Conservation (phyloP, 2,329 filamentous ascomycete genomes). For the Aureobasidium vineae region DNA sequence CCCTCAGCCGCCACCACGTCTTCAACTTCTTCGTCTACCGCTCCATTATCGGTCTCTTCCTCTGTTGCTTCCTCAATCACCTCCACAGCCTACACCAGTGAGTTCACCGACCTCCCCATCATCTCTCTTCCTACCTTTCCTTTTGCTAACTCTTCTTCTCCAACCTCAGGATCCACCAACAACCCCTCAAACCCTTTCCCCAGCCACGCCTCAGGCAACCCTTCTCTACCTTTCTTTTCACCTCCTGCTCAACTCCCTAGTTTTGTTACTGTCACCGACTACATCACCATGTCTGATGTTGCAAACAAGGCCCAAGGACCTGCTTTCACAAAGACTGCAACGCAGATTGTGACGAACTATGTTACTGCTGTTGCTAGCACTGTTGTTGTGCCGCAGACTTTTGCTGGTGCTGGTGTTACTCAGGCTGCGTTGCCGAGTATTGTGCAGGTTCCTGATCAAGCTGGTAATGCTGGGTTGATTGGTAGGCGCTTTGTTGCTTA, state of each 20-base stretch:
- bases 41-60: not conserved
- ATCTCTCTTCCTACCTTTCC: not conserved
- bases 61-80: not conserved
- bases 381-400: not conserved
- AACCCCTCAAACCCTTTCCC: constrained; percentile 1
- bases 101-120: not conserved
- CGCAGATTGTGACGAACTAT: not conserved
- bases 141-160: not conserved
- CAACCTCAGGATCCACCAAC: constrained; percentile 2
- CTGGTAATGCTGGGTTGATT: constrained; percentile 14
- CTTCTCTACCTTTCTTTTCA: not conserved
- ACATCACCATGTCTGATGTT: constrained; percentile 5
- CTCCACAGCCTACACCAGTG: not conserved
- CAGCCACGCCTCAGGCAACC: not conserved
- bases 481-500: constrained; percentile 1
- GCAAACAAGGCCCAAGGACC: not conserved
- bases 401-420: no score
- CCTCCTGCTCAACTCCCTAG: not conserved
- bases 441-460: not conserved
- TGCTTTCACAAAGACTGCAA: not conserved
- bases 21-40: not conserved
- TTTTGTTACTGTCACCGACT: constrained; percentile 12
- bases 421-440: not conserved
- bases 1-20: not conserved
- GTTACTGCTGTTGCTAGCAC: constrained; percentile 1